Base-by-base conservation (phyloP, 2,329 filamentous ascomycete genomes). In the Dryadomyces sulphureus region DNA sequence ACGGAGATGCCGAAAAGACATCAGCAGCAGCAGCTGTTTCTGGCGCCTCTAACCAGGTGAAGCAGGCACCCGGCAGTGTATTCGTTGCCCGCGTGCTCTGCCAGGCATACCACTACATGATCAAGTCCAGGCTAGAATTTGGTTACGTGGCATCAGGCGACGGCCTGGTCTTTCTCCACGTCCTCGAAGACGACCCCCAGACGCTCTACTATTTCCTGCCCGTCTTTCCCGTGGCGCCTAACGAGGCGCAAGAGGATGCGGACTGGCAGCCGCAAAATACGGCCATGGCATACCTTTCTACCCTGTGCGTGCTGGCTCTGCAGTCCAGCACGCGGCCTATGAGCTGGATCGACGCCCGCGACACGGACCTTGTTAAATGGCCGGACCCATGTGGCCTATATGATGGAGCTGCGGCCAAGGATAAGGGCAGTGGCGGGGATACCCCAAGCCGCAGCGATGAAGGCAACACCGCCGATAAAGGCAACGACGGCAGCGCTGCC, bases 51-150 rank as follows among this genome's bases (percentile, higher is more conserved):
- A 12, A 5, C 4, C 11, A 14, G 22, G 41, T 25, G 4, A 32
- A 25, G 5, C 19, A 14, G 38, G 21, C 34, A 12, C 7, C 14
- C 5, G 35, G 17, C 19, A 17, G 14, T 4, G 27, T 46, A 7
- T 45, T 21, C 4, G 22, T 48, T 17, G 46, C 49, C 2, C 22
- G 36, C 11, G 47, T 38, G 14, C 32, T 49, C 30, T 49, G 49
- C 30, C 49, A 51, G 14, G 39, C 45, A 1, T 50, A 38, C 34
- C 44, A 50, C 27, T 48, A 45, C 25, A 50, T 51, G 47, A 43
- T 49, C 27, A 34, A 41, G 1, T 41, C 45, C 2, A 47, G 47
- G 19, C 45, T 51, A 3, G 45, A 49, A 24, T 51, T 21, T 21
- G 49, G 47, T 0, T 51, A 51, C 32, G 47, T 51, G 35, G 42